A percentile compares a stretch with the other conserved stretches of the same genome.
phyloP scores from a whole-genome alignment of 768 basidiomycete species.

The Tulasnella sp. region DNA sequence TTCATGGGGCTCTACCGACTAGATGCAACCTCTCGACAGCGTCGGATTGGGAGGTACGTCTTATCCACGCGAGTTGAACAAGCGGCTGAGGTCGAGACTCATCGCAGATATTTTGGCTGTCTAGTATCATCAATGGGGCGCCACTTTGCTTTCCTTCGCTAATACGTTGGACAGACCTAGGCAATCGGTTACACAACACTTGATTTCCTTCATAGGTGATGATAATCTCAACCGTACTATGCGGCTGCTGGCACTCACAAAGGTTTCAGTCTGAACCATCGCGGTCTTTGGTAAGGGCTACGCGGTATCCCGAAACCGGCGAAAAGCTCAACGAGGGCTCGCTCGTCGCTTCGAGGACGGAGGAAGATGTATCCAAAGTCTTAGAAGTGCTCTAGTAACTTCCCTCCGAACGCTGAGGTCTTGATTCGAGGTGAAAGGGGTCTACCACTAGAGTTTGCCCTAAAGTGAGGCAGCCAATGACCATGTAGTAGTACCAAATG shows the following conservation, averaged over 20 bases:
- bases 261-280: slow-evolving; percentile 85
- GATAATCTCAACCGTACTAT: slow-evolving; percentile 92
- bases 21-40: slow-evolving; percentile 44
- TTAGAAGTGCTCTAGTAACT: slow-evolving; percentile 79
- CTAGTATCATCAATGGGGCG: slow-evolving; percentile 74
- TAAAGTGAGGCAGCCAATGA: neutral
- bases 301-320: slow-evolving; percentile 63
- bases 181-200: neutral
- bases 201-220: slow-evolving; percentile 49
- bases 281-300: slow-evolving; percentile 70
- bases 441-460: neutral
- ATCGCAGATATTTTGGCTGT: slow-evolving; percentile 69
- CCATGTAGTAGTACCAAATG: neutral
- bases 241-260: slow-evolving; percentile 73
- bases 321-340: slow-evolving; percentile 62
- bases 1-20: slow-evolving; percentile 78
- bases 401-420: slow-evolving; percentile 64
- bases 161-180: slow-evolving; percentile 41
- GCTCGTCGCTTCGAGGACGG: slow-evolving; percentile 75
- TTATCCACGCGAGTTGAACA: neutral
- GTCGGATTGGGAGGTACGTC: slow-evolving; percentile 63
- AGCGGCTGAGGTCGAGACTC: slow-evolving; percentile 13
- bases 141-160: slow-evolving; percentile 88
- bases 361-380: slow-evolving; percentile 78
- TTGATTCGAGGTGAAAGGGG: neutral